phyloP scores from a whole-genome alignment of 2,329 filamentous ascomycete genomes.

The Thielaviopsis euricoi region DNA sequence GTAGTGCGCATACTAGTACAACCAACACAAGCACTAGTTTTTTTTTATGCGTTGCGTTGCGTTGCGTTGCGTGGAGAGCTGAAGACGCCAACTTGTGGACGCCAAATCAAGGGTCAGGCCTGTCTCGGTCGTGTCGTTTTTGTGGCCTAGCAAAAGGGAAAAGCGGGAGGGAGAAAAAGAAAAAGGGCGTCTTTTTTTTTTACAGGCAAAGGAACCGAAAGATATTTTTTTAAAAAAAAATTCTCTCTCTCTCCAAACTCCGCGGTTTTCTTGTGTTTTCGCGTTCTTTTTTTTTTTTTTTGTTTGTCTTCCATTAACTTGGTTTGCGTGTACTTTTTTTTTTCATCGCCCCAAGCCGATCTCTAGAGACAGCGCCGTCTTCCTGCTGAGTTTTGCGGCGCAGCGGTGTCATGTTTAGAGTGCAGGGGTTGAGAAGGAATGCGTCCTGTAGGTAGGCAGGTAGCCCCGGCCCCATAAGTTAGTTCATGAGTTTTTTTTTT shows the following conservation, averaged over 20 bases:
- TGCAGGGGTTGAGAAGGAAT: neutral
- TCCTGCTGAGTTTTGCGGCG: neutral
- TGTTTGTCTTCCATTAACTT: neutral
- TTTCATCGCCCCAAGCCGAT: too few relatives aligned
- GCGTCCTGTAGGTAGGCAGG: neutral
- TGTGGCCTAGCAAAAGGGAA: too few relatives aligned
- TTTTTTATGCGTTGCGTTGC: too few relatives aligned
- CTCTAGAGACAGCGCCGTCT: neutral
- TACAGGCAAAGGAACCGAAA: too few relatives aligned
- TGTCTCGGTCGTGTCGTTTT: neutral
- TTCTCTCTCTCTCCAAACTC: too few relatives aligned
- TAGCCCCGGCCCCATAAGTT: neutral
- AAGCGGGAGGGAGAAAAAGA: too few relatives aligned
- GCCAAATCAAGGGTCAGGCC: neutral
- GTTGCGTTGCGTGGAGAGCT: neutral
- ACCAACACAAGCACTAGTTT: too few relatives aligned
- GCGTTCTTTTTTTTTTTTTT: neutral
- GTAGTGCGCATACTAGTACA: too few relatives aligned
- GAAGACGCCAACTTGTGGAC: neutral
- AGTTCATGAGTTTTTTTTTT: neutral
- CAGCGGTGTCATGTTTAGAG: neutral
- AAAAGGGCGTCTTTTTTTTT: too few relatives aligned
- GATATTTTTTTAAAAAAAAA: too few relatives aligned
- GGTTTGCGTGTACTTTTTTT: too few relatives aligned
- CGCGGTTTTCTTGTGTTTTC: too few relatives aligned